Conservation (phyloP, 2,329 filamentous ascomycete genomes). For the Pyrenochaeta sp. region DNA sequence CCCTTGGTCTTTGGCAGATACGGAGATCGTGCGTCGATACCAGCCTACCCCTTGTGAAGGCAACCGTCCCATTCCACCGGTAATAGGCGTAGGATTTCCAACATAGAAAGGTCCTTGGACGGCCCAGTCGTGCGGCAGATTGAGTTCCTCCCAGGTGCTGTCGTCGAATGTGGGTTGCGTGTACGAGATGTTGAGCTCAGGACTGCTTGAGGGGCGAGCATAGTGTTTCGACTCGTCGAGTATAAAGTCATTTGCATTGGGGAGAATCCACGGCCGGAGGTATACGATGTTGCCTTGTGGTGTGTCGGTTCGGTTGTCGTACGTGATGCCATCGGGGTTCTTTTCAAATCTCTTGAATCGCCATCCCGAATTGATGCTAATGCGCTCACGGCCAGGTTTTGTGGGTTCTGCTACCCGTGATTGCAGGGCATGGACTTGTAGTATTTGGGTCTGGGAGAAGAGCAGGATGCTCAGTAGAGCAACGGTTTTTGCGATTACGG, state of each 20-base stretch:
- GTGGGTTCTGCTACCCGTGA: background rate
- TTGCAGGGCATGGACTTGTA: background rate
- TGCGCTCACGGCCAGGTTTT: slow-evolving; percentile 25
- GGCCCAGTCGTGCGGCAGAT: slow-evolving; percentile 60
- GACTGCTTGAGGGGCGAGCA: slow-evolving; percentile 27
- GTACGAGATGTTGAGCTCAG: slow-evolving; percentile 35
- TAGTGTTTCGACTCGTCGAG: slow-evolving; percentile 36
- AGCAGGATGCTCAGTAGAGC: background rate
- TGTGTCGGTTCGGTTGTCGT: slow-evolving; percentile 25
- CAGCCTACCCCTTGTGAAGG: slow-evolving; percentile 63
- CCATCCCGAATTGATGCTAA: slow-evolving; percentile 47
- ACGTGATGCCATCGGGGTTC: slow-evolving; percentile 46
- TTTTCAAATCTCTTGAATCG: slow-evolving; percentile 42
- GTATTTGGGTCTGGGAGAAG: background rate
- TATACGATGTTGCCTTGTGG: slow-evolving; percentile 10
- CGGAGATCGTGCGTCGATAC: slow-evolving; percentile 56
- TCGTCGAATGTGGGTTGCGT: slow-evolving; percentile 51
- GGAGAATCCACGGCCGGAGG: slow-evolving; percentile 51
- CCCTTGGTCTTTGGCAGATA: slow-evolving; percentile 39
- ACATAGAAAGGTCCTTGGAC: slow-evolving; percentile 55
- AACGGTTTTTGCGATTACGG: no score
- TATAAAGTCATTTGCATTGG: slow-evolving; percentile 51
- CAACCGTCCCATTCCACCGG: slow-evolving; percentile 54
- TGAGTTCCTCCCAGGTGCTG: slow-evolving; percentile 51
- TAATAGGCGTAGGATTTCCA: slow-evolving; percentile 21